These are phyloP conservation scores for Aureobasidium zeae DNA, from an alignment of 2,329 filamentous ascomycete species.

Conservation along the genomic window DNA sequence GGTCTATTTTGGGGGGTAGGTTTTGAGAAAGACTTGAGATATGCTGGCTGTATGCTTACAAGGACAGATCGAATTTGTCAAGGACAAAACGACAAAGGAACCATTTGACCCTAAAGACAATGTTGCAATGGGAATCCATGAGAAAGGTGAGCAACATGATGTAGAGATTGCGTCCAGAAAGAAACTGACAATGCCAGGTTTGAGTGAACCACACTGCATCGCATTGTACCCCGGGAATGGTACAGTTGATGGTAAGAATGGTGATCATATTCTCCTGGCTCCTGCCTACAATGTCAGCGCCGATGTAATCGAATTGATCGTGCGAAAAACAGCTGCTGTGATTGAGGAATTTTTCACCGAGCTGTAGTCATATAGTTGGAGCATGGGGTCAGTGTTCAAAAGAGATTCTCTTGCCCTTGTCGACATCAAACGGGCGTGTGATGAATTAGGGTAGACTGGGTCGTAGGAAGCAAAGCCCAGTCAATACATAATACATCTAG, in stretches of 20 bases:
- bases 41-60: neutral
- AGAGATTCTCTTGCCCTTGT: too few species aligned
- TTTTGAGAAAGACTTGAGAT: slow-evolving; percentile 18
- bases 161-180: neutral
- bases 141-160: slow-evolving; percentile 35
- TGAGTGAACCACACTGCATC: slow-evolving; percentile 40
- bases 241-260: slow-evolving; percentile 48
- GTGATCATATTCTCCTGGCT: slow-evolving; percentile 62
- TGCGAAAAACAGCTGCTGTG: slow-evolving; percentile 42
- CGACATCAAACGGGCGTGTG: too few species aligned
- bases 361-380: too few species aligned
- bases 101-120: slow-evolving; percentile 40
- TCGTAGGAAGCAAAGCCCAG: too few species aligned
- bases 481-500: too few species aligned
- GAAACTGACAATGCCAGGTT: slow-evolving; percentile 26
- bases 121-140: slow-evolving; percentile 43
- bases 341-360: slow-evolving; percentile 41
- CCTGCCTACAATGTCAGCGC: slow-evolving; percentile 57
- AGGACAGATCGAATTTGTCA: slow-evolving; percentile 48
- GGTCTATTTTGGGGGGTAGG: slow-evolving; percentile 51
- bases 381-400: too few species aligned
- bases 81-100: slow-evolving; percentile 45
- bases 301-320: slow-evolving; percentile 49
- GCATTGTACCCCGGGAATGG: slow-evolving; percentile 56
- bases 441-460: too few species aligned